Conservation (phyloP, 2,329 filamentous ascomycete genomes). For the Catunica adiposa region DNA sequence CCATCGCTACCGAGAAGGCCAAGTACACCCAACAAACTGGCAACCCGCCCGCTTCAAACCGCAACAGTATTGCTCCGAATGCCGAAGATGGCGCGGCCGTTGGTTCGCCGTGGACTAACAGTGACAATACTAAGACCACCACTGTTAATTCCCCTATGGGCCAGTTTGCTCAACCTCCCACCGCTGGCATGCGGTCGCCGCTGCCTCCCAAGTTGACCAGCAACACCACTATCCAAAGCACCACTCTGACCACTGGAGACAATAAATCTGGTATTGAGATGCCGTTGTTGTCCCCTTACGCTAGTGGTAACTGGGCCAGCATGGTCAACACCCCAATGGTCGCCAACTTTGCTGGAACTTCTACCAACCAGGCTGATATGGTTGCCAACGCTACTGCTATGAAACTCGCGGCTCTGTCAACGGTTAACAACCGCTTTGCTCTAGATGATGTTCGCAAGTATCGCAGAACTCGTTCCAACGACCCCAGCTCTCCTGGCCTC, state of each 20-base stretch:
- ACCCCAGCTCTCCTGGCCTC: slow-evolving; percentile 41
- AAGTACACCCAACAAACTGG: slow-evolving; percentile 94
- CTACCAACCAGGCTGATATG: slow-evolving; percentile 68
- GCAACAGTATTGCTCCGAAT: slow-evolving; percentile 53
- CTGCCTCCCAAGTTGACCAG: slow-evolving; percentile 47
- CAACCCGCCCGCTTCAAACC: slow-evolving; percentile 74
- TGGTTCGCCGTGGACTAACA: slow-evolving; percentile 58
- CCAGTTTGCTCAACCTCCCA: slow-evolving; percentile 74
- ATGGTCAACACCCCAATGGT: slow-evolving; percentile 98
- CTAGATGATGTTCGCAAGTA: slow-evolving; percentile 95
- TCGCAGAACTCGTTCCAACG: slow-evolving; percentile 76
- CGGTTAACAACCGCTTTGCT: slow-evolving; percentile 94
- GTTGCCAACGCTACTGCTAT: slow-evolving; percentile 96
- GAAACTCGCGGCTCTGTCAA: slow-evolving; percentile 93
- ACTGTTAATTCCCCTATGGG: slow-evolving; percentile 76
- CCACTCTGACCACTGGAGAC: slow-evolving; percentile 39
- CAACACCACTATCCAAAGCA: slow-evolving; percentile 60
- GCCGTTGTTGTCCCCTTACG: slow-evolving; percentile 69
- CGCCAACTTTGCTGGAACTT: slow-evolving; percentile 53
- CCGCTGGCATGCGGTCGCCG: slow-evolving; percentile 62
- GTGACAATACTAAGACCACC: slow-evolving; percentile 49
- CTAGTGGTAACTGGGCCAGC: slow-evolving; percentile 87
- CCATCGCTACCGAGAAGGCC: slow-evolving; percentile 96
- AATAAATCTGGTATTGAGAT: slow-evolving; percentile 47
- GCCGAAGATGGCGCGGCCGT: slow-evolving; percentile 46